Base-by-base conservation (phyloP, 148 eudicot genomes). In the Rheum nobile region DNA sequence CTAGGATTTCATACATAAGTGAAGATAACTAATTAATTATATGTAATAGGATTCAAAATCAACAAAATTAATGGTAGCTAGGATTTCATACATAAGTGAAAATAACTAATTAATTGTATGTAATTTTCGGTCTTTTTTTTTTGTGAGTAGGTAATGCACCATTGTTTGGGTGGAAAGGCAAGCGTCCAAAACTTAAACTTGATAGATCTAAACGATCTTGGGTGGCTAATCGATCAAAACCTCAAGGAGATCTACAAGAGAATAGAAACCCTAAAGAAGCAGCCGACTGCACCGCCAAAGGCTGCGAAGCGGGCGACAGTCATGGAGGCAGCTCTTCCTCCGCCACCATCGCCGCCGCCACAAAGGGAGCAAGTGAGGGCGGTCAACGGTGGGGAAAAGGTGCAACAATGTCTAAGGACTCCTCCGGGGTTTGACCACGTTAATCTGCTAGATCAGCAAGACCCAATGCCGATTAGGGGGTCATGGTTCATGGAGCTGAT, bases 131-230 rank as follows among this genome's bases (percentile, higher is more conserved):
- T 10, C 7, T 26, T 28, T 34, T 13, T 8, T 34, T 65, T 28
- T 65, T 8, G 7, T n/a, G 65, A 57, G 42, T 12, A 81, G 3
- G 73, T 88, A 14, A 85, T 88, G 88, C 77, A 82, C 75, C 78
- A 79, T 43, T 86, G 91, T 75, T 74, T 88, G 73, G 77, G 55
- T 29, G 90, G 90, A 19, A 81, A 77, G 77, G 55, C 39, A 50
- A 78, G 83, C 10, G 35, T 85, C 6, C 83, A 84, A 29, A 77
- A 76, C 50, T 4, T 88, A 79, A 80, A 34, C 38, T 12, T 85
- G 39, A 31, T 75, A 9, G 92, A 90, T 63, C 50, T 90, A 75
- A 86, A 83, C 75, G 92, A 88, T 65, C 77, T 90, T 39, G 84
- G 86, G 24, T 85, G 80, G 84, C 71, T 88, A 75, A 67, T 86